phyloP scores from a whole-genome alignment of 345 rosid species.

The Trapa incisa region DNA sequence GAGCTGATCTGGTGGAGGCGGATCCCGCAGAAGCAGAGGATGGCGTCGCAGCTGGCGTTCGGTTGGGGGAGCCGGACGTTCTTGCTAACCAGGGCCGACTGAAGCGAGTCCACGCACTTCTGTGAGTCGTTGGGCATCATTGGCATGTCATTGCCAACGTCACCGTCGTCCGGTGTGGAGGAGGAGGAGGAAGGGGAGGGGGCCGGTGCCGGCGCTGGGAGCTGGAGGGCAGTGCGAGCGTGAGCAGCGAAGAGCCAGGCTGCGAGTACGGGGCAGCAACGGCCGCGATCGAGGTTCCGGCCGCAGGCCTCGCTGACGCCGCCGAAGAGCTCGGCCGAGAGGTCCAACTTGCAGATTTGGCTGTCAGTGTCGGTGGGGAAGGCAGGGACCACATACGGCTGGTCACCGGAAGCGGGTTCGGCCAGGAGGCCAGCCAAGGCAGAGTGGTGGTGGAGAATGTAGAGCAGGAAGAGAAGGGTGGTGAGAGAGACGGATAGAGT shows the following conservation, averaged over 20 bases:
- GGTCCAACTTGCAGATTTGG: slow-evolving; percentile 72
- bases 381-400: slow-evolving; percentile 76
- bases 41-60: slow-evolving; percentile 70
- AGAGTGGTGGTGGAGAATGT: slow-evolving; percentile 3
- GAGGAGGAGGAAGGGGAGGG: slow-evolving; percentile 43
- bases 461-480: slow-evolving; percentile 12
- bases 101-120: slow-evolving; percentile 86
- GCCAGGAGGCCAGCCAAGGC: slow-evolving; percentile 40
- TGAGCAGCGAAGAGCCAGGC: slow-evolving; percentile 99
- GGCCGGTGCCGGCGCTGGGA: slow-evolving; percentile 45
- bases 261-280: slow-evolving; percentile 90
- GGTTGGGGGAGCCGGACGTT: slow-evolving; percentile 77
- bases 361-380: slow-evolving; percentile 58
- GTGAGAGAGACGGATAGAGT: slow-evolving; percentile 4
- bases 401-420: slow-evolving; percentile 41
- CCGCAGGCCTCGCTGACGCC: slow-evolving; percentile 89
- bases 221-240: slow-evolving; percentile 70
- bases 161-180: slow-evolving; percentile 29
- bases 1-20: slow-evolving; percentile 93
- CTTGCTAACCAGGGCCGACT: slow-evolving; percentile 60
- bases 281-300: slow-evolving; percentile 70
- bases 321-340: slow-evolving; percentile 91
- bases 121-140: slow-evolving; percentile 95
- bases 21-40: slow-evolving; percentile 88
- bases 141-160: slow-evolving; percentile 43